Base-by-base conservation (phyloP, 768 basidiomycete species). In the Suillus cothurnatus region DNA sequence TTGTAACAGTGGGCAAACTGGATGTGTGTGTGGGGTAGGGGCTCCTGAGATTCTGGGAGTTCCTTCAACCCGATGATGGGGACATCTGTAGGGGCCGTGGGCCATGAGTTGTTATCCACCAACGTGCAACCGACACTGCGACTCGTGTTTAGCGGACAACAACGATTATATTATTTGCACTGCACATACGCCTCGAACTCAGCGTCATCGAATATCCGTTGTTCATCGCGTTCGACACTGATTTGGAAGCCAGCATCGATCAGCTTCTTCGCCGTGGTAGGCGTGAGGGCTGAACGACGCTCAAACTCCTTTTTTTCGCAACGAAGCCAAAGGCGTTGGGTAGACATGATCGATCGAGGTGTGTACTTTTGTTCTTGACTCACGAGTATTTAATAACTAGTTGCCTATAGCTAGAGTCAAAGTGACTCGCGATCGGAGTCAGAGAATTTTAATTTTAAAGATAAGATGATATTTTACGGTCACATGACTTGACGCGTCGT, bases 1-100 rank as follows among this genome's bases (percentile, higher is more conserved):
- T 99, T 99, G 86, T 93, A 99, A 79, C 96, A 97, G 76, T 99
- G 97, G 4, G 95, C 96, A 71, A 99, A 99, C 72, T 97, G 95
- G 73, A 99, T 95, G 78, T 99, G 97, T 3, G 93, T 94, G 78
- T 99, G 97, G 9, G 86, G 88, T 21, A 99, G 81, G 26, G 97
- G 92, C 39, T 88, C 88, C 55, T 86, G 83, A 49, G 94, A 96
- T 62, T 81, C 86, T 28, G 91, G 88, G n/a, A 99, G 87, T 74
- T 99, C 97, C 82, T 99, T 99, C 76, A 99, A 84, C 6, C 97
- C 97, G 71, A 98, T 89, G 77, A 99, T 96, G 50, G 92, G 90
- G 39, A 88, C 79, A 50, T 86, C 77, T 28, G 76, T 77, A 0
- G 95, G 94, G 0, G 96, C 96, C 55, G 72, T 82, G 21, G 93